Evolutionary conservation across 805 yeast genomes (phyloP).

Genomic region (Schizosaccharomyces lindneri): DNA sequence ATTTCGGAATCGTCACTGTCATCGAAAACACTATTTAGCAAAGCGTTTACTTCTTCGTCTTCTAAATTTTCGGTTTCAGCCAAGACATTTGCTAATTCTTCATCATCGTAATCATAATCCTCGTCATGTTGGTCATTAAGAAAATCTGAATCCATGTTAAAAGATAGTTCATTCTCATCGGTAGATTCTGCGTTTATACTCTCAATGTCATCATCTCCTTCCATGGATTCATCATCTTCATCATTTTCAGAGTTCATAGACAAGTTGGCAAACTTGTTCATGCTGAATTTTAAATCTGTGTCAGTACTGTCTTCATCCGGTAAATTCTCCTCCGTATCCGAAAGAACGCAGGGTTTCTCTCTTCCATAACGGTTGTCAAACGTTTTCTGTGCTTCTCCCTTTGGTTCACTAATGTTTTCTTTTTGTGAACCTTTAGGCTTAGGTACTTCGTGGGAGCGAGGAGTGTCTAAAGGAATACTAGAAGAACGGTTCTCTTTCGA

Average conservation of each 20-base stretch:
- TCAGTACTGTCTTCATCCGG: not conserved
- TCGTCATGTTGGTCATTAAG: not conserved
- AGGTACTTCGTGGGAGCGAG: too few relatives aligned
- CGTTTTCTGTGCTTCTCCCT: too few relatives aligned
- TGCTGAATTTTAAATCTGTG: not conserved
- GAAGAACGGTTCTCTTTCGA: too few relatives aligned
- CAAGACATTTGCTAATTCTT: too few relatives aligned
- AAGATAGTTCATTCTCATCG: not conserved
- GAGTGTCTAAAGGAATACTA: too few relatives aligned
- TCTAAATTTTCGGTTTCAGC: not conserved
- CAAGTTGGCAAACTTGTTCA: not conserved
- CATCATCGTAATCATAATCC: not conserved
- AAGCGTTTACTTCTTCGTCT: not conserved
- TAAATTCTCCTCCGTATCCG: not conserved
- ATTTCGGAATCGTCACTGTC: not conserved
- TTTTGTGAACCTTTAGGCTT: too few relatives aligned
- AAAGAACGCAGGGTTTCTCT: too few relatives aligned
- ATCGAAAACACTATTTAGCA: not conserved
- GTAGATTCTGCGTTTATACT: not conserved
- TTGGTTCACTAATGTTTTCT: too few relatives aligned
- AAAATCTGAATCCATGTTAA: not conserved
- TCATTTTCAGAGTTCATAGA: not conserved
- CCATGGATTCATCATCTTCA: not conserved
- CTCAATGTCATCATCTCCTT: not conserved
- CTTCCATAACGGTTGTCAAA: too few relatives aligned